Conservation (phyloP, 2,329 filamentous ascomycete species). For the Talaromyces amestolkiae region DNA sequence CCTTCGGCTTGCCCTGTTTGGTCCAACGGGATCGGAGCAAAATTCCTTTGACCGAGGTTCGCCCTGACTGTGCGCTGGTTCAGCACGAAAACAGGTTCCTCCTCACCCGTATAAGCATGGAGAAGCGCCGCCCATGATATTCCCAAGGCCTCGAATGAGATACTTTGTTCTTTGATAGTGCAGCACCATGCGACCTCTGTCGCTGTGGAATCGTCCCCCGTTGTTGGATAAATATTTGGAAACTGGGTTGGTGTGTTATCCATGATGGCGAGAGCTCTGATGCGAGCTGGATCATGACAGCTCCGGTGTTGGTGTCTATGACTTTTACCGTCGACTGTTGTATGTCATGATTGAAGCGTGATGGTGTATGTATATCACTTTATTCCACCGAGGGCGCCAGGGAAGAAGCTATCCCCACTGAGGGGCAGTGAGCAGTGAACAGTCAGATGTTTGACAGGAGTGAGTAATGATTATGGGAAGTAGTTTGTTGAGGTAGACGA, state of each 20-base stretch:
- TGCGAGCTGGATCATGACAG: background rate
- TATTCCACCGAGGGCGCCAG: background rate
- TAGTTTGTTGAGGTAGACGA: background rate
- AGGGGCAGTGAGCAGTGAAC: constrained; percentile 10
- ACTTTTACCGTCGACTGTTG: background rate
- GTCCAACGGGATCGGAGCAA: constrained; percentile 23
- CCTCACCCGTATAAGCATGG: constrained; percentile 32
- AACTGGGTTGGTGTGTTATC: constrained; percentile 26
- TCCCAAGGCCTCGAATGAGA: constrained; percentile 24
- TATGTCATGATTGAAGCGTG: background rate
- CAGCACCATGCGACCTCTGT: constrained; percentile 22
- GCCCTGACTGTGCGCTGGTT: constrained; percentile 30
- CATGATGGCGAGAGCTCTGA: constrained; percentile 21
- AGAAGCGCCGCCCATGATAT: constrained; percentile 34
- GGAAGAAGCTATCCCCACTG: constrained; percentile 14
- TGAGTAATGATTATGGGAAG: background rate
- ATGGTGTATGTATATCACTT: background rate
- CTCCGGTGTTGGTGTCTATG: background rate
- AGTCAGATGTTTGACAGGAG: background rate
- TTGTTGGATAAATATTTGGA: constrained; percentile 22
- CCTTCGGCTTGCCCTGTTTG: constrained; percentile 14
- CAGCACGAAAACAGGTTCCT: constrained; percentile 32
- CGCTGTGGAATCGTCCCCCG: constrained; percentile 20
- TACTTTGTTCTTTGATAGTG: constrained; percentile 21
- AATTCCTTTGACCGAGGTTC: constrained; percentile 23